A percentile compares a stretch with the other conserved stretches of the same genome.
These are phyloP conservation scores for Pythium graminicola DNA, from an alignment of 352 stramenopile species.

Conservation along the genomic window DNA sequence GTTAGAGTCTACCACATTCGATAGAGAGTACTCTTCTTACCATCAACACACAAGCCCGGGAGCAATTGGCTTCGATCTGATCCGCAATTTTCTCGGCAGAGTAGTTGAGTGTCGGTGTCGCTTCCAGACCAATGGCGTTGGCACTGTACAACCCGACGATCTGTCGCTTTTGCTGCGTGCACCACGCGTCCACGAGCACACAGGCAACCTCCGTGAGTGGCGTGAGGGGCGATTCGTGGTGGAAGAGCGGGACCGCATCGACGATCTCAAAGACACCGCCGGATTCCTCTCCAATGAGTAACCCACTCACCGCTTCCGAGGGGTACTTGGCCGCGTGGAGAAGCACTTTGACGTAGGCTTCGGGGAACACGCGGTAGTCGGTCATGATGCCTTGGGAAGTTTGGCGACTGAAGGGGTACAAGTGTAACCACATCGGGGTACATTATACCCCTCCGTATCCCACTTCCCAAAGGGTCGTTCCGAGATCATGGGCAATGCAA, in stretches of 20 bases:
- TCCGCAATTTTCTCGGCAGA: slow-evolving; percentile 63
- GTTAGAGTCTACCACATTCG: not conserved
- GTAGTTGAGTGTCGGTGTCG: slow-evolving; percentile 32
- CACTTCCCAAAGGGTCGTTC: too few species aligned
- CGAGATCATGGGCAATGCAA: slow-evolving; percentile 36
- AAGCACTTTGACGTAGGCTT: slow-evolving; percentile 69
- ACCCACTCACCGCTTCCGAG: slow-evolving; percentile 34
- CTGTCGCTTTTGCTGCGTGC: slow-evolving; percentile 35
- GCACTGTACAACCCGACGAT: slow-evolving; percentile 69
- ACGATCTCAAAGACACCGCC: slow-evolving; percentile 38
- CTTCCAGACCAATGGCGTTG: slow-evolving; percentile 28
- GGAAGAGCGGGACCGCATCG: slow-evolving; percentile 73
- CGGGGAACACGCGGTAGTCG: slow-evolving; percentile 55
- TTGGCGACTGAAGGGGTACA: not conserved
- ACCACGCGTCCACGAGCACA: slow-evolving; percentile 59
- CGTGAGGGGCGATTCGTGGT: slow-evolving; percentile 61
- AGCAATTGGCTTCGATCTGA: slow-evolving; percentile 57
- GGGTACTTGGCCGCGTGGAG: slow-evolving; percentile 65
- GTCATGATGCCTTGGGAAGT: slow-evolving; percentile 30
- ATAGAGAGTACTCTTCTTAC: slow-evolving; percentile 1
- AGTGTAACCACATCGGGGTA: not conserved
- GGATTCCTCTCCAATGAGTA: slow-evolving; percentile 53
- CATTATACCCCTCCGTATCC: not conserved
- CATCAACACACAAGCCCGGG: slow-evolving; percentile 62
- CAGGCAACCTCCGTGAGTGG: slow-evolving; percentile 62